A percentile compares a stretch with the other conserved stretches of the same genome.
phyloP scores from a whole-genome alignment of 2,329 filamentous ascomycete species.

The Dactylella cylindrospora region DNA sequence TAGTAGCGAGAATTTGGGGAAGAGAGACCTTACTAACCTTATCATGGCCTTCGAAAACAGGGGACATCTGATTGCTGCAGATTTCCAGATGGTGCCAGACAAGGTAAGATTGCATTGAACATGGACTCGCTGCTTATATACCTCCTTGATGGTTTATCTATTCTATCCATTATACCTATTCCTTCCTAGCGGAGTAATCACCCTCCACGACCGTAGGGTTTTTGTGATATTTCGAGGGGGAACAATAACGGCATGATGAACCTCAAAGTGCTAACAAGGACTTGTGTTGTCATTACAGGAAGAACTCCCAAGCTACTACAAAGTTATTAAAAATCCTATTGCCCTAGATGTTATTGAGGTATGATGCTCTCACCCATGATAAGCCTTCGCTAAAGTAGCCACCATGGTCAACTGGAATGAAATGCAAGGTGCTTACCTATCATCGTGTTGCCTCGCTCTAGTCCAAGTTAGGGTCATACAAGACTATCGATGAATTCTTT shows the following conservation, averaged over 20 bases:
- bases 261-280: slow-evolving; percentile 31
- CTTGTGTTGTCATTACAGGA: slow-evolving; percentile 29
- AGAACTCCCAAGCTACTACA: slow-evolving; percentile 24
- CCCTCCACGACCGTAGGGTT: too few relatives aligned
- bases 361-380: background rate
- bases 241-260: too few relatives aligned
- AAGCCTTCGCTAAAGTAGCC: too few relatives aligned
- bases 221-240: too few relatives aligned
- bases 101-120: too few relatives aligned
- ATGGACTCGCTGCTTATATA: too few relatives aligned
- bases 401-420: background rate
- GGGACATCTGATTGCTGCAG: slow-evolving; percentile 17
- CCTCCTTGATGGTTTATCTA: too few relatives aligned
- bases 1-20: too few relatives aligned
- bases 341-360: slow-evolving; percentile 37
- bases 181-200: too few relatives aligned
- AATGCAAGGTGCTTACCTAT: slow-evolving; percentile 3
- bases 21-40: slow-evolving; percentile 17
- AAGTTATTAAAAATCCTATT: slow-evolving; percentile 19
- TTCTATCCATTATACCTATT: too few relatives aligned
- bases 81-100: slow-evolving; percentile 31
- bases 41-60: slow-evolving; percentile 15
- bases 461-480: slow-evolving; percentile 21
- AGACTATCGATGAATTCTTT: slow-evolving; percentile 21
- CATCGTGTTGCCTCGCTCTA: slow-evolving; percentile 20